phyloP scores from a whole-genome alignment of 2,329 filamentous ascomycete genomes.

The Plenodomus tracheiphilus region DNA sequence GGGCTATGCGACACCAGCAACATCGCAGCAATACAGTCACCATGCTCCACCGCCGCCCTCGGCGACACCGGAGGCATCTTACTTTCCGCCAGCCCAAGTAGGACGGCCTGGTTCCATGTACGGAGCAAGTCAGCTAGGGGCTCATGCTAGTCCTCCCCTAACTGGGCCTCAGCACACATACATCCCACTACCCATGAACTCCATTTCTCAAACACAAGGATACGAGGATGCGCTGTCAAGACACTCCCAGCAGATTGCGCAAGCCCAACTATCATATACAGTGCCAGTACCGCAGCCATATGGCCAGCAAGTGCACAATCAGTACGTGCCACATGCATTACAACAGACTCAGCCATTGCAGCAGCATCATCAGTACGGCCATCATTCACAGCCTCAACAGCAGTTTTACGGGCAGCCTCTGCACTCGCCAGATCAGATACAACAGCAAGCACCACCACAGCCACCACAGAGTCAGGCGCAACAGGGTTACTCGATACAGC shows the following conservation, averaged over 20 bases:
- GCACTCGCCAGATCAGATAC: slow-evolving; percentile 15
- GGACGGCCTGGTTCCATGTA: slow-evolving; percentile 35
- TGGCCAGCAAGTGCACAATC: slow-evolving; percentile 15
- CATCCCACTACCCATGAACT: slow-evolving; percentile 37
- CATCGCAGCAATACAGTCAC: slow-evolving; percentile 34
- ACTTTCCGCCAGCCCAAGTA: slow-evolving; percentile 34
- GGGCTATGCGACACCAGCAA: slow-evolving; percentile 30
- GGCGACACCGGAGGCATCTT: slow-evolving; percentile 34
- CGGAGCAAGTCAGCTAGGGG: slow-evolving; percentile 25
- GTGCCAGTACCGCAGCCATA: slow-evolving; percentile 8
- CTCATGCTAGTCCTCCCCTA: slow-evolving; percentile 23
- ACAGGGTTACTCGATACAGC: slow-evolving; percentile 4
- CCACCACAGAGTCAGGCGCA: slow-evolving; percentile 5
- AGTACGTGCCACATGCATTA: slow-evolving; percentile 1
- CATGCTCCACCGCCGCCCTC: slow-evolving; percentile 34
- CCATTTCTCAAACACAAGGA: slow-evolving; percentile 29
- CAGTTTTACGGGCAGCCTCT: slow-evolving; percentile 13
- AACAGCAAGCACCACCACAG: slow-evolving; percentile 13
- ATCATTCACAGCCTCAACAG: slow-evolving; percentile 12
- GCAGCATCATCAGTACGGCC: slow-evolving; percentile 13
- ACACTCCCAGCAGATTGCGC: slow-evolving; percentile 11
- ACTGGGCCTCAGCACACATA: slow-evolving; percentile 40
- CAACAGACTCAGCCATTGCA: slow-evolving; percentile 4
- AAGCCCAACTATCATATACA: slow-evolving; percentile 9
- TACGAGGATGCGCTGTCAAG: slow-evolving; percentile 17